Evolutionary conservation across 345 rosid species (phyloP).

Genomic region (Citrus inodora): DNA sequence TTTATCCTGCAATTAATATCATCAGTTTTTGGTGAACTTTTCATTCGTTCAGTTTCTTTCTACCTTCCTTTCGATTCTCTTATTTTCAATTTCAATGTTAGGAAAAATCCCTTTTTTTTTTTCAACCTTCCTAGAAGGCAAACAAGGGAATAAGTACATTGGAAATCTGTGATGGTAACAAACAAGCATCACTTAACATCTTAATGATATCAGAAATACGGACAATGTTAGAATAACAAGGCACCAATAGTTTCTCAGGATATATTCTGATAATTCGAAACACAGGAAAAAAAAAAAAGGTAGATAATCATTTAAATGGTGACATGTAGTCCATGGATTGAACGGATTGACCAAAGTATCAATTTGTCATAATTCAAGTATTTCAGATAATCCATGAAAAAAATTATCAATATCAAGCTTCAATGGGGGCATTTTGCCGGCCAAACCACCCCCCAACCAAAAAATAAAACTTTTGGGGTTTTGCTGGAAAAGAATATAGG

Average conservation of each 20-base stretch:
- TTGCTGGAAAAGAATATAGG: not conserved
- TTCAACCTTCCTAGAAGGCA: not conserved
- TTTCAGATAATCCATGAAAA: not conserved
- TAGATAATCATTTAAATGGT: not conserved
- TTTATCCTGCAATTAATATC: constrained; percentile 46
- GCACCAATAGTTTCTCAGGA: not conserved
- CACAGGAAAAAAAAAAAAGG: not conserved
- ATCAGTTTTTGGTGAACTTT: constrained; percentile 9
- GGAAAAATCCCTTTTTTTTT: not conserved
- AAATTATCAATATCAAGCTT: not conserved
- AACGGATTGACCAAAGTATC: not conserved
- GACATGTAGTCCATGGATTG: not conserved
- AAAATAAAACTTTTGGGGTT: too few species aligned
- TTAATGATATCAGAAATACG: not conserved
- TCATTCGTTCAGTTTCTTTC: constrained; percentile 1
- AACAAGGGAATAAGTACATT: not conserved
- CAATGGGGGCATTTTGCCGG: not conserved
- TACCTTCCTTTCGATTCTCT: not conserved
- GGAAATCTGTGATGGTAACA: not conserved
- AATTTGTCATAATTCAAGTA: not conserved
- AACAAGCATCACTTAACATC: not conserved
- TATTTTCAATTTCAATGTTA: not conserved
- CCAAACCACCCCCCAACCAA: too few species aligned
- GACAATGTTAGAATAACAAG: not conserved
- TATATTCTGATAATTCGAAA: too few species aligned